Percentiles rank a stretch among this genome's conserved stretches.
phyloP scores from a whole-genome alignment of 768 basidiomycete genomes.

The Auricularia heimuer region DNA sequence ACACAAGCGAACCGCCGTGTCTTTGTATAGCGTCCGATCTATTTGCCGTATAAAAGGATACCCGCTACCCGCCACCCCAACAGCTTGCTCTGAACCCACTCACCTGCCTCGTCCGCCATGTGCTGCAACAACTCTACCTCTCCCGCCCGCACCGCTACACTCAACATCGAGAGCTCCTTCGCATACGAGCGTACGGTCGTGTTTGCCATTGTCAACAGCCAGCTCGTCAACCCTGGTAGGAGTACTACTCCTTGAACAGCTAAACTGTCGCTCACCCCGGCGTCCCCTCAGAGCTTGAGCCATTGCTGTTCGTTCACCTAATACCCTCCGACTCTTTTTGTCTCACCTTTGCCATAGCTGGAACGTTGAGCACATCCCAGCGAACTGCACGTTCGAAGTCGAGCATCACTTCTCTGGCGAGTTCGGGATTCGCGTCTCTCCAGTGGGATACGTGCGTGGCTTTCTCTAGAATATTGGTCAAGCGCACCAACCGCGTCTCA shows the following conservation, averaged over 20 bases:
- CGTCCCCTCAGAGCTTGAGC: not conserved
- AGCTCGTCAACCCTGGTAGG: not conserved
- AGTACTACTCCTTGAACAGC: not conserved
- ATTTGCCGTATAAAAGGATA: not conserved
- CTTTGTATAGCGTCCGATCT: too few relatives aligned
- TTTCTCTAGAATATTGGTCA: not conserved
- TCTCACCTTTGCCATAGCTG: not conserved
- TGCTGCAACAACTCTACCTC: not conserved
- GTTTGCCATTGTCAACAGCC: not conserved
- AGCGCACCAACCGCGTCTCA: not conserved
- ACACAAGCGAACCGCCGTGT: not conserved
- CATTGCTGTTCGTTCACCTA: not conserved
- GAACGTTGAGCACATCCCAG: not conserved
- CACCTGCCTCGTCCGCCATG: not conserved
- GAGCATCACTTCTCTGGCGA: not conserved
- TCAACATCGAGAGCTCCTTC: not conserved
- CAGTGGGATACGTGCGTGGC: not conserved
- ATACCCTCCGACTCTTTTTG: not conserved
- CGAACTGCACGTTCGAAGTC: not conserved
- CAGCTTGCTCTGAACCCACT: not conserved
- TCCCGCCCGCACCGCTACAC: not conserved
- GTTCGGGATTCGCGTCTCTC: not conserved
- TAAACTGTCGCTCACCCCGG: not conserved
- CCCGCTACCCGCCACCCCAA: not conserved
- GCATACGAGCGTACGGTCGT: not conserved